Conservation (phyloP, 2,329 filamentous ascomycete genomes). For the Neonectria magnoliae region DNA sequence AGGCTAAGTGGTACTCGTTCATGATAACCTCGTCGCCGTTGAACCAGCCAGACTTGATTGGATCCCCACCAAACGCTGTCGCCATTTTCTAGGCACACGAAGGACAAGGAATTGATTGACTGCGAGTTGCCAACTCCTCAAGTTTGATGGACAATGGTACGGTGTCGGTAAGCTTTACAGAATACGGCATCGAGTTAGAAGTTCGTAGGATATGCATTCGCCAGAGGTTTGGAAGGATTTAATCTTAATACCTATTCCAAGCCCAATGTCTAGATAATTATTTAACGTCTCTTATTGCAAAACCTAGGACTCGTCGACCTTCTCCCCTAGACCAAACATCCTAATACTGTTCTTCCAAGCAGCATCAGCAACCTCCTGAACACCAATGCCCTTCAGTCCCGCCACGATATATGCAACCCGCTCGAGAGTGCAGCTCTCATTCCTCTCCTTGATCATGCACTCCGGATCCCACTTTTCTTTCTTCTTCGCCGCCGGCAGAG, state of each 20-base stretch:
- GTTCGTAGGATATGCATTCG: too few relatives aligned
- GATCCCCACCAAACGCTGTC: slow-evolving; percentile 59
- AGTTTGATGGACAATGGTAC: not conserved
- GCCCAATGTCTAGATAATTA: not conserved
- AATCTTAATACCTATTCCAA: not conserved
- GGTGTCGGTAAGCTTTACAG: not conserved
- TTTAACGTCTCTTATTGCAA: too few relatives aligned
- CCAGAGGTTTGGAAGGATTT: too few relatives aligned
- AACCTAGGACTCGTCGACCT: not conserved
- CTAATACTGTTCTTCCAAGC: slow-evolving; percentile 49
- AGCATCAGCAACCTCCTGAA: slow-evolving; percentile 55
- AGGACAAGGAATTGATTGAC: too few relatives aligned
- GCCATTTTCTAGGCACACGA: slow-evolving; percentile 52
- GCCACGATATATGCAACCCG: slow-evolving; percentile 59
- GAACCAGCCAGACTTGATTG: slow-evolving; percentile 60
- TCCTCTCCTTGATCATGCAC: slow-evolving; percentile 61
- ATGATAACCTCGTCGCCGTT: slow-evolving; percentile 20
- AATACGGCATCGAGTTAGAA: too few relatives aligned
- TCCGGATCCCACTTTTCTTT: slow-evolving; percentile 58
- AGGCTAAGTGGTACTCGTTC: slow-evolving; percentile 11
- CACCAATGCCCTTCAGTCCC: slow-evolving; percentile 54
- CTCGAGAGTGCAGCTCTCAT: slow-evolving; percentile 61
- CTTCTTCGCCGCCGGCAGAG: slow-evolving; percentile 56
- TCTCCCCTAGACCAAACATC: slow-evolving; percentile 45
- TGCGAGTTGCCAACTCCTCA: not conserved